Percentiles rank a stretch among this genome's conserved stretches.
These are phyloP conservation scores for Xylaria intraflava DNA, from an alignment of 495 filamentous ascomycete species.

Conservation along the genomic window DNA sequence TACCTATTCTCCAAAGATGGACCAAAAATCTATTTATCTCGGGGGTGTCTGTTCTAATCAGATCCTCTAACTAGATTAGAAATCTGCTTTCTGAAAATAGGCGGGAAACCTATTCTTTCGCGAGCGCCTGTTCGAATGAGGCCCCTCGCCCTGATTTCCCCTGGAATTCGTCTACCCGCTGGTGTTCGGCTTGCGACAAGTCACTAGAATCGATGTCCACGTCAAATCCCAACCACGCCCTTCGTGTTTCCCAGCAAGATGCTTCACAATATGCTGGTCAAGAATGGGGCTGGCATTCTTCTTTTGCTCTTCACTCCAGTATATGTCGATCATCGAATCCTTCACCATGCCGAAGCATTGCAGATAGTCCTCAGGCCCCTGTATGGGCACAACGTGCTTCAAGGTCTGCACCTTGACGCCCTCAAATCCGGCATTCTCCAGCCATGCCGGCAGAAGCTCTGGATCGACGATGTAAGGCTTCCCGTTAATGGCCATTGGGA, in stretches of 20 bases:
- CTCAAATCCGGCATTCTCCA: conserved; percentile 25
- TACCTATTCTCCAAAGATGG: too few relatives aligned
- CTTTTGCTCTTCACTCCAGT: conserved; percentile 35
- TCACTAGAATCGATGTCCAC: conserved; percentile 30
- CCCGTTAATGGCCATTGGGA: conserved; percentile 26
- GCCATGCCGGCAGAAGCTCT: conserved; percentile 28
- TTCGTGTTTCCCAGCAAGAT: conserved; percentile 31
- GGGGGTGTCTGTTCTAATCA: too few relatives aligned
- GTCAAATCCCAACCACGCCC: conserved; percentile 30
- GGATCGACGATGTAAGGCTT: conserved; percentile 31
- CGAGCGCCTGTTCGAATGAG: too few relatives aligned
- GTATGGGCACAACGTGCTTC: conserved; percentile 20
- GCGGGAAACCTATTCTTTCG: too few relatives aligned
- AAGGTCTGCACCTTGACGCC: conserved; percentile 28
- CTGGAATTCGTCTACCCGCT: neutral
- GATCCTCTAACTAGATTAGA: too few relatives aligned
- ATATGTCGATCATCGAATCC: conserved; percentile 28
- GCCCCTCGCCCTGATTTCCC: too few relatives aligned
- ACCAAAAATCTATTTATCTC: too few relatives aligned
- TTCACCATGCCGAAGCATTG: conserved; percentile 28
- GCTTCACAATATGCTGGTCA: conserved; percentile 23
- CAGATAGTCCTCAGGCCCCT: conserved; percentile 28
- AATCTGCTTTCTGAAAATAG: too few relatives aligned
- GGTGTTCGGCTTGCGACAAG: conserved; percentile 21
- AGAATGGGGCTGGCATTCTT: conserved; percentile 29